A percentile compares a stretch with the other conserved stretches of the same genome.
phyloP scores from a whole-genome alignment of 176 grass and related monocot genomes.

The Pontederia paniculata region DNA sequence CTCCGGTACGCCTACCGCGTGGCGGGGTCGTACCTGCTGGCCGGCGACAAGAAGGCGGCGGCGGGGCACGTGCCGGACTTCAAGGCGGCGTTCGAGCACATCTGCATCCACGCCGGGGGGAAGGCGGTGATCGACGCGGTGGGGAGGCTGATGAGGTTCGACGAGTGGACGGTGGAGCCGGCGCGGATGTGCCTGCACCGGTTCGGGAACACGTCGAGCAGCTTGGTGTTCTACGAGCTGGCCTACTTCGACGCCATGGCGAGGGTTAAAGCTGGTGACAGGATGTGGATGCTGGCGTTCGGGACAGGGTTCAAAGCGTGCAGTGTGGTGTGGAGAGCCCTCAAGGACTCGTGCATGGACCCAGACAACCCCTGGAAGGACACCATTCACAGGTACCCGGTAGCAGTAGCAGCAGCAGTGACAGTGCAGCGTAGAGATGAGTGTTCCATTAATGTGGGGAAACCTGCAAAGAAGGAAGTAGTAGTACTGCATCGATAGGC shows the following conservation, averaged over 20 bases:
- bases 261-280: slow-evolving; percentile 42
- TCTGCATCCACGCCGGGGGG: too few species aligned
- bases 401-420: too few species aligned
- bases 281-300: slow-evolving; percentile 57
- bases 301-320: slow-evolving; percentile 90
- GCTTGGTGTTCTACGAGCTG: too few species aligned
- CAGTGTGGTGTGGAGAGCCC: slow-evolving; percentile 50
- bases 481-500: too few species aligned
- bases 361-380: slow-evolving; percentile 62
- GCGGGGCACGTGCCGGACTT: slow-evolving; percentile 71
- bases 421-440: too few species aligned
- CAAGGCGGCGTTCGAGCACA: too few species aligned
- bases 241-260: slow-evolving; percentile 73
- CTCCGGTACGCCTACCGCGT: slow-evolving; percentile 45
- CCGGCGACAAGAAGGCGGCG: slow-evolving; percentile 5
- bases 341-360: slow-evolving; percentile 43
- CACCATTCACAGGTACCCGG: slow-evolving; percentile 44
- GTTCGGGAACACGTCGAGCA: too few species aligned
- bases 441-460: too few species aligned
- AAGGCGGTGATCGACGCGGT: slow-evolving; percentile 85
- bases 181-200: too few species aligned
- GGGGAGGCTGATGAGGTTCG: slow-evolving; percentile 52
- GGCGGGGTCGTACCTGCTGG: slow-evolving; percentile 13
- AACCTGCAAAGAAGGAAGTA: too few species aligned
- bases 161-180: slow-evolving; percentile 31